phyloP scores from a whole-genome alignment of 2,329 filamentous ascomycete genomes.

The Talaromyces funiculosus region DNA sequence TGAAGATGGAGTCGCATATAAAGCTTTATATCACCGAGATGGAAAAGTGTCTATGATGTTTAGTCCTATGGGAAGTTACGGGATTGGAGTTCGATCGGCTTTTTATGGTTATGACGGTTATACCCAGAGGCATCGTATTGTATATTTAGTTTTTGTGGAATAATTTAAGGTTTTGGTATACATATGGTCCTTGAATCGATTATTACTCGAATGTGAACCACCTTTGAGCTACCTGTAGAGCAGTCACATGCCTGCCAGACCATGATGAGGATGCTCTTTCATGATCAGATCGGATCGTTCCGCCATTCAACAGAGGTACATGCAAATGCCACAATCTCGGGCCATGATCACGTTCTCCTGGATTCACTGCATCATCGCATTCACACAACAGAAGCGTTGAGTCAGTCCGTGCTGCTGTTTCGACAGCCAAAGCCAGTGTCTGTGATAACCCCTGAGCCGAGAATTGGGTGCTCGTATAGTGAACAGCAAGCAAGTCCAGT shows the following conservation, averaged over 20 bases:
- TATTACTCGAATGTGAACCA: slow-evolving; percentile 57
- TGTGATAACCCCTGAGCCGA: slow-evolving; percentile 45
- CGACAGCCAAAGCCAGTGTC: slow-evolving; percentile 37
- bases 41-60: slow-evolving; percentile 71
- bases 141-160: slow-evolving; percentile 18
- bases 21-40: slow-evolving; percentile 98
- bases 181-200: slow-evolving; percentile 12
- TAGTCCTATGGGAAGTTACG: background rate
- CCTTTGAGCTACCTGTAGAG: slow-evolving; percentile 54
- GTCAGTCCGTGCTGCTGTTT: slow-evolving; percentile 27
- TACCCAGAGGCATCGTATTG: slow-evolving; percentile 32
- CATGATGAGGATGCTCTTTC: slow-evolving; percentile 44
- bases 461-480: slow-evolving; percentile 41
- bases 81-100: slow-evolving; percentile 31
- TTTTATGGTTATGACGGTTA: slow-evolving; percentile 26
- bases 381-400: slow-evolving; percentile 38
- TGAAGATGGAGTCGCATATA: slow-evolving; percentile 96
- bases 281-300: slow-evolving; percentile 46
- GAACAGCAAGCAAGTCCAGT: slow-evolving; percentile 37
- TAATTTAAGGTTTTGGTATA: background rate
- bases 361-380: slow-evolving; percentile 30
- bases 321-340: slow-evolving; percentile 43
- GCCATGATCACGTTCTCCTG: slow-evolving; percentile 25
- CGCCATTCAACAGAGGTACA: slow-evolving; percentile 59
- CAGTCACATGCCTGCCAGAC: slow-evolving; percentile 54